Conservation (phyloP, 768 basidiomycete genomes). For the Sporobolomyces roseus region DNA sequence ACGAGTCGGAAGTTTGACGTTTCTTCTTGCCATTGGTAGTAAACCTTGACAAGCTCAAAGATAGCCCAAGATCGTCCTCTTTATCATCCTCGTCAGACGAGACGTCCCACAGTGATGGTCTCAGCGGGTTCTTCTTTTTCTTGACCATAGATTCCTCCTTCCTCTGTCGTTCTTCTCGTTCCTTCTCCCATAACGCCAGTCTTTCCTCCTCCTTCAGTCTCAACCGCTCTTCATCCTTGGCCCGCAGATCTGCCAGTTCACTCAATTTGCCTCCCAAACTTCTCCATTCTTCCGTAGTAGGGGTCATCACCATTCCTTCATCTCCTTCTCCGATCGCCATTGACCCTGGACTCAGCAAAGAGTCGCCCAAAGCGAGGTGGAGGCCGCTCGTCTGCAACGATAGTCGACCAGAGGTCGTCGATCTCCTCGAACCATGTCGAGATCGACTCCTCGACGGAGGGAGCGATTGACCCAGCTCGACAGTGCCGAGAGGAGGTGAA, state of each 20-base stretch:
- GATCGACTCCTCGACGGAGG: slow-evolving; percentile 15
- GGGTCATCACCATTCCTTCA: slow-evolving; percentile 41
- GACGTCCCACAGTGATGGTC: slow-evolving; percentile 24
- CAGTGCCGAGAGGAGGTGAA: neutral
- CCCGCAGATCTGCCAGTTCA: slow-evolving; percentile 23
- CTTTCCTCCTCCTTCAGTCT: slow-evolving; percentile 1
- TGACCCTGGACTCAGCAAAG: neutral
- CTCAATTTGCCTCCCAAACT: slow-evolving; percentile 35
- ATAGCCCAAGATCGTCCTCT: slow-evolving; percentile 18
- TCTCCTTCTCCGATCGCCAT: neutral
- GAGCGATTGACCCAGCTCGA: neutral
- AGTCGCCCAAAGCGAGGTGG: neutral
- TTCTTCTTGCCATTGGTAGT: slow-evolving; percentile 1
- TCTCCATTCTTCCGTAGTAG: slow-evolving; percentile 44
- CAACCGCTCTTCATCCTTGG: slow-evolving; percentile 9
- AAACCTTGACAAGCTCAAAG: slow-evolving; percentile 17
- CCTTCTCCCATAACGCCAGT: neutral
- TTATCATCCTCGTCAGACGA: slow-evolving; percentile 18
- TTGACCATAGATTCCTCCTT: neutral
- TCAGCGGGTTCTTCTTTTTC: slow-evolving; percentile 14
- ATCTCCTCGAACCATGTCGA: slow-evolving; percentile 20
- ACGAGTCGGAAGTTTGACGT: slow-evolving; percentile 5
- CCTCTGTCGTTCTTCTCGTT: neutral
- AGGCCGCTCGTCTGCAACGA: slow-evolving; percentile 26
- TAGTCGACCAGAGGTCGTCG: slow-evolving; percentile 9